Evolutionary conservation across 345 rosid species (phyloP).

Genomic region (Eucalyptus pauciflora): DNA sequence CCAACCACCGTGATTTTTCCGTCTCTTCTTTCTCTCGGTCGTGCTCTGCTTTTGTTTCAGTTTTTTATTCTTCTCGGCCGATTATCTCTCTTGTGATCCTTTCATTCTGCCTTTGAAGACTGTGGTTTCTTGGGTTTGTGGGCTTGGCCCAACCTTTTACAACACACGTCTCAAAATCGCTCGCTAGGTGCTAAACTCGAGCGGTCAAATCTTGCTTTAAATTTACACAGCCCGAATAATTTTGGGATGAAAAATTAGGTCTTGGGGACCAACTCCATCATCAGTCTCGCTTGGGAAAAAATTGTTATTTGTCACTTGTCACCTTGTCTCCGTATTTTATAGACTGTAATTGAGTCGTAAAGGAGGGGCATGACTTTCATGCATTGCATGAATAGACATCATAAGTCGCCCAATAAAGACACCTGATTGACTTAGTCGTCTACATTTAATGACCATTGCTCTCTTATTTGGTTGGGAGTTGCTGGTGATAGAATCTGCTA

Average conservation of each 20-base stretch:
- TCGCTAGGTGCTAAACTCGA: too few relatives aligned
- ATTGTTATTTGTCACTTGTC: background rate
- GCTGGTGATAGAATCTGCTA: background rate
- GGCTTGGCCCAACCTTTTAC: too few relatives aligned
- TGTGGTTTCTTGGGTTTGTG: too few relatives aligned
- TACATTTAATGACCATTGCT: background rate
- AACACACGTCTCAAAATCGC: too few relatives aligned
- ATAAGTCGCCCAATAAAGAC: background rate
- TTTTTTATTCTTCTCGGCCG: too few relatives aligned
- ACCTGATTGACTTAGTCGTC: constrained; percentile 10
- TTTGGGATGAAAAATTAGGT: too few relatives aligned
- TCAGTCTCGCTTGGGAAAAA: background rate
- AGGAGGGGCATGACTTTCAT: background rate
- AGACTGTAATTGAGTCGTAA: background rate
- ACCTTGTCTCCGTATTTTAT: background rate
- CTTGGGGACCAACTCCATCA: background rate
- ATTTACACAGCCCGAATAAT: too few relatives aligned
- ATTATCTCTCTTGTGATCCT: too few relatives aligned
- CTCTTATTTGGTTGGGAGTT: background rate
- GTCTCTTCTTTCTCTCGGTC: too few relatives aligned
- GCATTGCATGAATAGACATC: background rate
- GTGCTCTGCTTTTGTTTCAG: too few relatives aligned
- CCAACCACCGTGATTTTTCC: background rate
- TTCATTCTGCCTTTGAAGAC: background rate
- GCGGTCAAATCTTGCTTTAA: too few relatives aligned